phyloP scores from a whole-genome alignment of 164 flowering plant genomes.

The Vitis vinifera region ASM3070453v1 NC_081808.1:3056501-3057000 shows the following conservation, averaged over 20 bases:
- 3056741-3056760: constrained; percentile 7
- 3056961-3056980: constrained; percentile 46
- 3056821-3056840: constrained; percentile 9
- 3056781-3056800: constrained; percentile 5
- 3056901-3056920: constrained; percentile 84
- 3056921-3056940: constrained; percentile 94
- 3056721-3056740: constrained; percentile 10
- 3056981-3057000: constrained; percentile 35
- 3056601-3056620: background rate
- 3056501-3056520: too few relatives aligned
- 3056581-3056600: background rate
- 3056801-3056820: constrained; percentile 12
- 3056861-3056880: constrained; percentile 61
- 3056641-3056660: constrained; percentile 12
- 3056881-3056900: constrained; percentile 54
- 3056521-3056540: background rate
- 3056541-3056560: background rate
- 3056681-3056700: constrained; percentile 40
- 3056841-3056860: constrained; percentile 33
- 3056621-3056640: background rate
- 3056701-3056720: constrained; percentile 24
- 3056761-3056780: constrained; percentile 12
- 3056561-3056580: background rate
- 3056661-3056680: background rate
- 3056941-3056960: constrained; percentile 68